Conservation (phyloP, 257 asterid species). For the Solanum ahanhuiri region DNA sequence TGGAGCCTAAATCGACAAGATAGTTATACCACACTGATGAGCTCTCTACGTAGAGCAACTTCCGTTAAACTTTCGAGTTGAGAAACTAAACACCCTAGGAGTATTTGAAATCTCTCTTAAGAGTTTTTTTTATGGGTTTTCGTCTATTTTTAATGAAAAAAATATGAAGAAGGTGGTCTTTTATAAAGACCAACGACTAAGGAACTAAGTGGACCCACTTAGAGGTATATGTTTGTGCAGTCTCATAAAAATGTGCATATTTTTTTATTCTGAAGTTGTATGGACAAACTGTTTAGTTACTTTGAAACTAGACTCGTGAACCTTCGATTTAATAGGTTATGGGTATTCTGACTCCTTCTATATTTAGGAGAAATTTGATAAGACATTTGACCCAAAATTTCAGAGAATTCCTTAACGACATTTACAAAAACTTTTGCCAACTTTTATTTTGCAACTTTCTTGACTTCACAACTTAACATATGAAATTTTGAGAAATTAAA, state of each 20-base stretch:
- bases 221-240: background rate
- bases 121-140: background rate
- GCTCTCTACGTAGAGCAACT: background rate
- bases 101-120: background rate
- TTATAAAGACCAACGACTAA: background rate
- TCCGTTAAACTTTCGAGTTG: background rate
- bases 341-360: background rate
- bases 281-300: background rate
- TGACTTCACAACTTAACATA: too few relatives aligned
- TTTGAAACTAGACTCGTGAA: background rate
- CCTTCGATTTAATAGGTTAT: background rate
- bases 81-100: background rate
- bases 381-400: too few relatives aligned
- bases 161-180: background rate
- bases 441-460: too few relatives aligned
- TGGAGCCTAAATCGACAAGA: background rate
- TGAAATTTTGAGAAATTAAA: too few relatives aligned
- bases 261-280: too few relatives aligned
- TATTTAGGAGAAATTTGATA: background rate
- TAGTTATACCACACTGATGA: background rate
- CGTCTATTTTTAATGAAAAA: too few relatives aligned
- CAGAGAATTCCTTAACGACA: background rate
- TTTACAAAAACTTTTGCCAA: too few relatives aligned
- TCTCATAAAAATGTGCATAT: background rate
- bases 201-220: background rate